These are phyloP conservation scores for Fusarium abutilonis DNA, from an alignment of 2,329 filamentous ascomycete species.

Conservation along the genomic window DNA sequence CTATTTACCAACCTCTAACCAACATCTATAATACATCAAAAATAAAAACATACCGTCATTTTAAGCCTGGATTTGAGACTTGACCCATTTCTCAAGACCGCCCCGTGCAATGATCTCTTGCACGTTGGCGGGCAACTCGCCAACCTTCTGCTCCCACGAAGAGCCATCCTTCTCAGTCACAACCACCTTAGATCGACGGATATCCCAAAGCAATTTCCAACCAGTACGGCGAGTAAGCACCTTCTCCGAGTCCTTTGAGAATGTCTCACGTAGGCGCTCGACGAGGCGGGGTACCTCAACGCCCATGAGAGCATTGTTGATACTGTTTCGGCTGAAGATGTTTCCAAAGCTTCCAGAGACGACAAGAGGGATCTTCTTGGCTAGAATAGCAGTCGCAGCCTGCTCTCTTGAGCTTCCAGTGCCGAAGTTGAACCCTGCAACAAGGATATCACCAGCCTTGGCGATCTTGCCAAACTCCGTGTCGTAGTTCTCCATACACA, in stretches of 20 bases:
- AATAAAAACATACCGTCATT: not conserved
- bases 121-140: slow-evolving; percentile 84
- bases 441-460: slow-evolving; percentile 79
- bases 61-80: slow-evolving; percentile 65
- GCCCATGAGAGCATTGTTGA: slow-evolving; percentile 81
- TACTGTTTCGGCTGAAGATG: slow-evolving; percentile 81
- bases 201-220: slow-evolving; percentile 86
- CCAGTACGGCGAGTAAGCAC: slow-evolving; percentile 76
- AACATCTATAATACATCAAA: slow-evolving; percentile 22
- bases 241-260: slow-evolving; percentile 60
- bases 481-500: slow-evolving; percentile 97
- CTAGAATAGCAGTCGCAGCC: slow-evolving; percentile 85
- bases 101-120: slow-evolving; percentile 84
- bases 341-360: slow-evolving; percentile 84
- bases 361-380: slow-evolving; percentile 81
- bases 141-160: slow-evolving; percentile 82
- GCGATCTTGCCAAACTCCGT: slow-evolving; percentile 71
- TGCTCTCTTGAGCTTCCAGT: slow-evolving; percentile 79
- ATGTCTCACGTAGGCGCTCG: slow-evolving; percentile 71
- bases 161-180: slow-evolving; percentile 75
- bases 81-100: slow-evolving; percentile 85
- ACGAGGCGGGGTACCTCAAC: slow-evolving; percentile 75
- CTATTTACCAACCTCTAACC: slow-evolving; percentile 18
- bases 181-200: slow-evolving; percentile 74
- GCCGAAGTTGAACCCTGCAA: slow-evolving; percentile 89